Base-by-base conservation (phyloP, 306 rosid genomes). In the Prunus kanzakura region DNA sequence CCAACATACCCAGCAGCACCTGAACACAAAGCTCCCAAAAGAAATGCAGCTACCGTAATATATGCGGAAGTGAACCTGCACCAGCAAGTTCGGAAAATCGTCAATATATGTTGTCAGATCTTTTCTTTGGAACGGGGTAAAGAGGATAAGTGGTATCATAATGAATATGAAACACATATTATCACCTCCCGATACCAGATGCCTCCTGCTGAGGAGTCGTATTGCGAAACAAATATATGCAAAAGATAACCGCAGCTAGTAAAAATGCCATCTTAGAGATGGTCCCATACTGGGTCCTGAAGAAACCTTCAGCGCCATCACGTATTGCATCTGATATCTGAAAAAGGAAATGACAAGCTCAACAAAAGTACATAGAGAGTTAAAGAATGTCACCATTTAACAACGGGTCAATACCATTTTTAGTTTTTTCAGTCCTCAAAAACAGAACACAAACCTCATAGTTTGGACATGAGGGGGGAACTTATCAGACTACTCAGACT, bases 261-360 rank as follows among this genome's bases (percentile, higher is more conserved):
- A 95, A 78, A 78, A 90, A 45, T 11, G 99, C 99, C 99, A 95
- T 95, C 96, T 95, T 95, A 79, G 97, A 95, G 85, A 95, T 95
- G 75, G 89, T 83, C 79, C 97, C 95, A 79, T 95, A 95, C 80
- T 95, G 99, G n/a, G 97, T 95, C 88, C 92, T 87, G 78, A 95
- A 84, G 85, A 95, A 95, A 78, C 99, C 99, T 87, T 95, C 99
- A 78, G 99, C 99, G 43, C 99, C 99, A 83, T 95, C 99, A 72
- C 99, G 96, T 84, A 95, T 92, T 63, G 99, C 99, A 58, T 95
- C 99, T 69, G 99, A 83, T 89, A 95, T 95, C 99, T 95, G 79
- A 81, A 80, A 67, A 16, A 75, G 16, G 14, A 62, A 62, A 70
- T 29, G 64, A 29, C 8, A 60, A 30, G 25, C 71, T 27, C 41